Conservation (phyloP, 1,284 basidiomycete species). For the Naganishia cerealis region DNA sequence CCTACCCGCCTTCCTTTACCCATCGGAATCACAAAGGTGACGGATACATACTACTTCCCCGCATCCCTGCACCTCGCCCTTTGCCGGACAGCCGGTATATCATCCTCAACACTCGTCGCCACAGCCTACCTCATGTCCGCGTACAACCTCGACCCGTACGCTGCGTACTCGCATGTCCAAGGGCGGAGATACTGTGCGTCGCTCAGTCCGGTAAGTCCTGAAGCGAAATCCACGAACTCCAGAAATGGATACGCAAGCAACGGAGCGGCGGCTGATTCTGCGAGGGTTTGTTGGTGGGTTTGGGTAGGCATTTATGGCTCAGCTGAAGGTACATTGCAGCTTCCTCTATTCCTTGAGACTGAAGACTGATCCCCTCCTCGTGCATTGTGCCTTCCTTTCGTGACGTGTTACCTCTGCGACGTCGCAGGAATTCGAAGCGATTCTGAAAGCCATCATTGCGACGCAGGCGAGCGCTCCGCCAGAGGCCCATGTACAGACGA, state of each 20-base stretch:
- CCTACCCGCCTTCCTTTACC: constrained; percentile 8
- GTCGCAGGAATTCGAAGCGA: constrained; percentile 28
- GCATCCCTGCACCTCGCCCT: too few species aligned
- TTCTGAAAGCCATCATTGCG: constrained; percentile 27
- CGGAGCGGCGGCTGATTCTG: too few species aligned
- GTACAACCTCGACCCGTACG: constrained; percentile 70
- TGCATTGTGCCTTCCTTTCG: too few species aligned
- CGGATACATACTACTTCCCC: too few species aligned
- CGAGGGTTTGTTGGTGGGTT: background rate
- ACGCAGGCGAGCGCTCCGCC: constrained; percentile 1
- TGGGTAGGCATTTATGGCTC: constrained; percentile 25
- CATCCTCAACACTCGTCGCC: constrained; percentile 80
- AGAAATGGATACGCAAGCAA: background rate
- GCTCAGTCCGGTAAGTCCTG: constrained; percentile 64
- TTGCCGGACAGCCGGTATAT: constrained; percentile 69
- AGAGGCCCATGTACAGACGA: constrained; percentile 3
- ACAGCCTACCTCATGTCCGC: constrained; percentile 90
- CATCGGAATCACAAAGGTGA: constrained; percentile 1
- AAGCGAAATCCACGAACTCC: too few species aligned
- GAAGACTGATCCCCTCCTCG: background rate
- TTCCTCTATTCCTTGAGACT: background rate
- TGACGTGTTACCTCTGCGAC: background rate
- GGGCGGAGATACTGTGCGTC: constrained; percentile 86
- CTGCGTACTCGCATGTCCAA: constrained; percentile 79
- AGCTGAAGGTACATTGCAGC: constrained; percentile 13